Conservation (phyloP, 78 protist species). For the Pelomyxa schiedti region DNA sequence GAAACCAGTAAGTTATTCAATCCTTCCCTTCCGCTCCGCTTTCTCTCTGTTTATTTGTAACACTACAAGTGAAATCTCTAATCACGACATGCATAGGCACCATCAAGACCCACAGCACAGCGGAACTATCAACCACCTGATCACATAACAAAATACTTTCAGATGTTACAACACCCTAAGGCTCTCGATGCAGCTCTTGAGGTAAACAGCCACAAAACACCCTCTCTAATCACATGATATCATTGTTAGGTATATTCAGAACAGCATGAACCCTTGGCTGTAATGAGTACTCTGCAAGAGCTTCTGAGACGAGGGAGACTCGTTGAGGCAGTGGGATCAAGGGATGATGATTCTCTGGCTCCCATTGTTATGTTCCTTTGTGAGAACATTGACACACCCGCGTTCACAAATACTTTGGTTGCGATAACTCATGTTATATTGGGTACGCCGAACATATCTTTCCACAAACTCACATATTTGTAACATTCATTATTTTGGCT, state of each 20-base stretch:
- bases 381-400: too few species aligned
- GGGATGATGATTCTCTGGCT: slow-evolving; percentile 16
- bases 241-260: slow-evolving; percentile 13
- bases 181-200: not conserved
- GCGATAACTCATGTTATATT: too few species aligned
- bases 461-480: too few species aligned
- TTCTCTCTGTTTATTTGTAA: too few species aligned
- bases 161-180: not conserved
- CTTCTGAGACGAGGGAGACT: slow-evolving; percentile 18
- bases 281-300: slow-evolving; percentile 14
- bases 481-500: too few species aligned
- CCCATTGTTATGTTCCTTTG: slow-evolving; percentile 29
- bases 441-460: too few species aligned
- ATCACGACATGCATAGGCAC: too few species aligned
- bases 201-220: not conserved
- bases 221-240: not conserved
- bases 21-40: too few species aligned
- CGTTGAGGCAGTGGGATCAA: slow-evolving; percentile 4
- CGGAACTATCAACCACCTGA: not conserved
- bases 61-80: too few species aligned
- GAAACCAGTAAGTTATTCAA: too few species aligned
- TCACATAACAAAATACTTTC: not conserved
- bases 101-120: not conserved
- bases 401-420: too few species aligned
- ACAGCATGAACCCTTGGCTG: slow-evolving; percentile 8